These are phyloP conservation scores for Hypoxylon fragiforme DNA, from an alignment of 495 filamentous ascomycete species.

Conservation along the genomic window DNA sequence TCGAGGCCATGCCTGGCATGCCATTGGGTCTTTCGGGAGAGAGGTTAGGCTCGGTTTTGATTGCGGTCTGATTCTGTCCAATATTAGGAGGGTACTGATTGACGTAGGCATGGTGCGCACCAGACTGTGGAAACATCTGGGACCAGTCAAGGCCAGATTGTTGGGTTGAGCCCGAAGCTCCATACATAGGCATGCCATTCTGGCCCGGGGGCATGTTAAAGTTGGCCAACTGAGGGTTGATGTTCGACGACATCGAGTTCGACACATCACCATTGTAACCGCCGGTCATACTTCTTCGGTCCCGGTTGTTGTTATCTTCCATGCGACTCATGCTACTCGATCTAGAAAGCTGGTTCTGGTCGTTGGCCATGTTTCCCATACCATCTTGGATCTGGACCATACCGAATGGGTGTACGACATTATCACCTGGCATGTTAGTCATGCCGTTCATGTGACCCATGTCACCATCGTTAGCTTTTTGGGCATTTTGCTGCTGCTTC, in stretches of 20 bases:
- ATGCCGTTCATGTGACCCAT: conserved; percentile 59
- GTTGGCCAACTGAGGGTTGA: conserved; percentile 59
- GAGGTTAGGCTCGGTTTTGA: conserved; percentile 54
- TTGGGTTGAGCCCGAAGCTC: conserved; percentile 47
- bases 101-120: conserved; percentile 63
- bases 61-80: conserved; percentile 56
- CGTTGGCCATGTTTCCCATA: conserved; percentile 55
- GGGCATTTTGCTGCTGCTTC: conserved; percentile 66
- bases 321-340: conserved; percentile 61
- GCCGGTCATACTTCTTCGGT: conserved; percentile 57
- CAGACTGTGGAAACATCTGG: conserved; percentile 69
- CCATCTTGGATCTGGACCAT: conserved; percentile 51
- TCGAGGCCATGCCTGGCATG: conserved; percentile 45
- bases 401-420: conserved; percentile 55
- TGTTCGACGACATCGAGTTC: conserved; percentile 56
- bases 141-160: conserved; percentile 64
- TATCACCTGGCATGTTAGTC: conserved; percentile 53
- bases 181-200: conserved; percentile 58
- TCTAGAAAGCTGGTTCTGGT: conserved; percentile 59
- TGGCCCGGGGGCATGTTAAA: conserved; percentile 57
- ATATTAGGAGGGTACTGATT: conserved; percentile 61
- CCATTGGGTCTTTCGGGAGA: conserved; percentile 45
- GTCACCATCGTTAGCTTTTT: conserved; percentile 57
- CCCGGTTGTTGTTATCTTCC: conserved; percentile 52
- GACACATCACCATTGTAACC: conserved; percentile 55